Percentiles rank a stretch among this genome's conserved stretches.
phyloP scores from a whole-genome alignment of 2,329 filamentous ascomycete genomes.

The Acrocalymma vagum region DNA sequence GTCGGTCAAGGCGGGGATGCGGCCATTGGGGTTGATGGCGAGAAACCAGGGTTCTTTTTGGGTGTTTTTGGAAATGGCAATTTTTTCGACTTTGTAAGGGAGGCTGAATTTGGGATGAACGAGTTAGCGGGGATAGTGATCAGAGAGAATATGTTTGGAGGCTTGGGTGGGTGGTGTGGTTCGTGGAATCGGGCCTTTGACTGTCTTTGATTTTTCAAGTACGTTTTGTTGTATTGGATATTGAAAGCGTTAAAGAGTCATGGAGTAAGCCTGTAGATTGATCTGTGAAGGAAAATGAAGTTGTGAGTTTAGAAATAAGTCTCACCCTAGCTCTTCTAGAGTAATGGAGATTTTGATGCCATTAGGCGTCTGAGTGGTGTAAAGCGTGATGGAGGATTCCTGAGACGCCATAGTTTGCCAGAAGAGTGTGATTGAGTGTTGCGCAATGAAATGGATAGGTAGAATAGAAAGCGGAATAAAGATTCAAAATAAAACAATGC shows the following conservation, averaged over 20 bases:
- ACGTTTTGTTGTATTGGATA: no score
- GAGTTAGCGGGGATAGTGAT: background rate
- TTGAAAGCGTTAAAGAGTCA: no score
- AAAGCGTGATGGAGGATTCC: constrained; percentile 75
- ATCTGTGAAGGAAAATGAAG: background rate
- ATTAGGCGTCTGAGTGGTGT: constrained; percentile 85
- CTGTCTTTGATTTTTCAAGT: no score
- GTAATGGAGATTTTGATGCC: constrained; percentile 90
- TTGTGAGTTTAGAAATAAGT: background rate
- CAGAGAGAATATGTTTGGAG: background rate
- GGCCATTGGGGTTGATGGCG: constrained; percentile 90
- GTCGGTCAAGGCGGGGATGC: constrained; percentile 88
- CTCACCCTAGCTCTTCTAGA: constrained; percentile 78
- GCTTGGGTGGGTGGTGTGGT: no score
- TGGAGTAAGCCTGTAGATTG: background rate
- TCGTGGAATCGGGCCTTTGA: no score
- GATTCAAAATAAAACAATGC: background rate
- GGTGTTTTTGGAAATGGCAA: constrained; percentile 77
- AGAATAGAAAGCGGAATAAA: background rate
- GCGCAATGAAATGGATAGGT: background rate
- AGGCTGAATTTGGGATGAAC: constrained; percentile 49
- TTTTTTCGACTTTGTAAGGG: constrained; percentile 77
- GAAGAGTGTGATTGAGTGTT: background rate
- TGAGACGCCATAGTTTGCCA: constrained; percentile 29
- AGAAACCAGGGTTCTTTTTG: constrained; percentile 91